phyloP scores from a whole-genome alignment of 495 filamentous ascomycete genomes.

The Gamarada debralockiae region DNA sequence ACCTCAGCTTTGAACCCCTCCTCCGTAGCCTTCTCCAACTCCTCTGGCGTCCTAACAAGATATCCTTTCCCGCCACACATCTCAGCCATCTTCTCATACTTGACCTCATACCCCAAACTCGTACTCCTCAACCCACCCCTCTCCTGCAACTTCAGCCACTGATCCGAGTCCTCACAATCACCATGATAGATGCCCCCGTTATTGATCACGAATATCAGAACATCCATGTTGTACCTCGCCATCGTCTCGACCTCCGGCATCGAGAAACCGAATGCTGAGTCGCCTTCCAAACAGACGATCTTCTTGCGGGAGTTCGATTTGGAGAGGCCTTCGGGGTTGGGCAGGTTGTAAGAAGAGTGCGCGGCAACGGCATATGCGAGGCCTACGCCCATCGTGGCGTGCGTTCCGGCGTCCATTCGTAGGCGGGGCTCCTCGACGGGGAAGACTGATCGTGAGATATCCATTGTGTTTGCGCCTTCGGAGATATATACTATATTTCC shows the following conservation, averaged over 20 bases:
- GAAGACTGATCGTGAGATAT: slow-evolving; percentile 61
- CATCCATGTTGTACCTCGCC: slow-evolving; percentile 56
- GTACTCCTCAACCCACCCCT: slow-evolving; percentile 44
- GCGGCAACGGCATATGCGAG: slow-evolving; percentile 62
- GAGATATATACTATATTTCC: slow-evolving; percentile 58
- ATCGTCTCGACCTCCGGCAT: slow-evolving; percentile 64
- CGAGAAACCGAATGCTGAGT: slow-evolving; percentile 63
- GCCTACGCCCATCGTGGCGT: slow-evolving; percentile 67
- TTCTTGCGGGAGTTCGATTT: slow-evolving; percentile 40
- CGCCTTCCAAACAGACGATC: slow-evolving; percentile 58
- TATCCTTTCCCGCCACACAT: slow-evolving; percentile 54
- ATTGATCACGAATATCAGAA: slow-evolving; percentile 61
- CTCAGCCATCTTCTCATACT: slow-evolving; percentile 56
- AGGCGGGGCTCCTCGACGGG: slow-evolving; percentile 55
- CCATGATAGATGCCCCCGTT: slow-evolving; percentile 64
- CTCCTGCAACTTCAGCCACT: slow-evolving; percentile 28
- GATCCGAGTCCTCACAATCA: slow-evolving; percentile 33
- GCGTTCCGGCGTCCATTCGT: slow-evolving; percentile 60
- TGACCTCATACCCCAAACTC: slow-evolving; percentile 53
- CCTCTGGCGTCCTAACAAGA: slow-evolving; percentile 49
- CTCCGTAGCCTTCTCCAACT: slow-evolving; percentile 47
- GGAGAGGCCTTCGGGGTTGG: slow-evolving; percentile 26
- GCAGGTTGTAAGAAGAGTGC: slow-evolving; percentile 54
- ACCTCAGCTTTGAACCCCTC: slow-evolving; percentile 45
- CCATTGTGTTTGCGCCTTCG: slow-evolving; percentile 70